phyloP scores from a whole-genome alignment of 2,329 filamentous ascomycete genomes.

The Penicillium verrucosum region DNA sequence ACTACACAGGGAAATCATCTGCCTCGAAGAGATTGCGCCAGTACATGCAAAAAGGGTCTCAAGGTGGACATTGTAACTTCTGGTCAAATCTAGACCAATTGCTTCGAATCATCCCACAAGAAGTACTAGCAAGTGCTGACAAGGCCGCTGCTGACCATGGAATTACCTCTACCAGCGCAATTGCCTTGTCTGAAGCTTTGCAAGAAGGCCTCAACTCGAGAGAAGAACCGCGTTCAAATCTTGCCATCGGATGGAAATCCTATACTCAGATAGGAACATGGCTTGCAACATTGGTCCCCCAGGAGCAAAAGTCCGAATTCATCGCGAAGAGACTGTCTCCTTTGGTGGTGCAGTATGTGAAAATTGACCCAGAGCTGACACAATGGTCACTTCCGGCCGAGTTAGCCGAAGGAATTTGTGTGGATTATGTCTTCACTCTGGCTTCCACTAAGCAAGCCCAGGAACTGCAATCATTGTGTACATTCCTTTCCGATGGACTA shows the following conservation, averaged over 20 bases:
- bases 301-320: slow-evolving; percentile 49
- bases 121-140: slow-evolving; percentile 40
- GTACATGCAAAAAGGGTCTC: slow-evolving; percentile 80
- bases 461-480: slow-evolving; percentile 60
- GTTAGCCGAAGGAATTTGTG: slow-evolving; percentile 38
- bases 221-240: slow-evolving; percentile 70
- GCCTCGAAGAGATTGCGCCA: slow-evolving; percentile 59
- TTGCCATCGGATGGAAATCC: slow-evolving; percentile 66
- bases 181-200: slow-evolving; percentile 63
- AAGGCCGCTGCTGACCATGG: slow-evolving; percentile 22
- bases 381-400: slow-evolving; percentile 51
- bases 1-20: slow-evolving; percentile 57
- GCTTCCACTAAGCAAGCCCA: slow-evolving; percentile 43
- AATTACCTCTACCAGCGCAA: slow-evolving; percentile 50
- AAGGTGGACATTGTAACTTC: slow-evolving; percentile 67
- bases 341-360: slow-evolving; percentile 53
- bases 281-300: slow-evolving; percentile 49
- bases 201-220: slow-evolving; percentile 68
- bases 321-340: slow-evolving; percentile 50
- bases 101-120: slow-evolving; percentile 54
- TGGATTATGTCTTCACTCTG: slow-evolving; percentile 39
- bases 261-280: slow-evolving; percentile 66
- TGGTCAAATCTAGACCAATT: slow-evolving; percentile 69
- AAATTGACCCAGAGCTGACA: slow-evolving; percentile 43
- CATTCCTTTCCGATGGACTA: slow-evolving; percentile 58